Evolutionary conservation across 2,329 filamentous ascomycete species (phyloP).

Genomic region (Dichotomopilus funicola): DNA sequence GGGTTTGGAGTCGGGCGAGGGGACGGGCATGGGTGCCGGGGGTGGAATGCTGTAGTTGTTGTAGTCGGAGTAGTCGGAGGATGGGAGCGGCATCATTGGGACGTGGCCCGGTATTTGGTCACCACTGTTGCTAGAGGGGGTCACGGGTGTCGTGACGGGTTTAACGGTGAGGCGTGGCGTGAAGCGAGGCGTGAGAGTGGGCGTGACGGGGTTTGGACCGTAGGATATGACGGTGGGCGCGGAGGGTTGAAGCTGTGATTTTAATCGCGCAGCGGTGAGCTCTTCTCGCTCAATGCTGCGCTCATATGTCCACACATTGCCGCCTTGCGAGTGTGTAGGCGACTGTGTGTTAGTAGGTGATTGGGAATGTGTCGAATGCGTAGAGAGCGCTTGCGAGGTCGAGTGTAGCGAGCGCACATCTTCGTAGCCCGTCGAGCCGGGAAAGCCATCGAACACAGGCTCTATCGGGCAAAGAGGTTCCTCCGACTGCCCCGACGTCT

Average conservation of each 20-base stretch:
- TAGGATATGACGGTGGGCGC: conserved; percentile 20
- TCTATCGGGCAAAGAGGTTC: conserved; percentile 23
- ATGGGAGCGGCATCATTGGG: conserved; percentile 13
- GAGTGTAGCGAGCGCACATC: conserved; percentile 24
- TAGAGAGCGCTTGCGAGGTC: conserved; percentile 15
- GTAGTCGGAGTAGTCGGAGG: conserved; percentile 17
- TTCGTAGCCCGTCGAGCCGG: conserved; percentile 26
- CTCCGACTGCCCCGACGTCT: conserved; percentile 20
- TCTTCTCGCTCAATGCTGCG: conserved; percentile 22
- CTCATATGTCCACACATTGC: conserved; percentile 14
- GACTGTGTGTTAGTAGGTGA: conserved; percentile 16
- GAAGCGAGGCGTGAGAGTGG: conserved; percentile 19
- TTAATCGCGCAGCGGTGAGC: conserved; percentile 22
- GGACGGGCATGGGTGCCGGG: conserved; percentile 4
- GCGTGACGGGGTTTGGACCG: conserved; percentile 26
- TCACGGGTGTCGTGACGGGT: conserved; percentile 11
- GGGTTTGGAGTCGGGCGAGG: conserved; percentile 10
- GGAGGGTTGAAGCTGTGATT: conserved; percentile 14
- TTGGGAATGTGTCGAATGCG: conserved; percentile 15
- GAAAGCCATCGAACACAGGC: conserved; percentile 25
- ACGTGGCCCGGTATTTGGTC: conserved; percentile 9
- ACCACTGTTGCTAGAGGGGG: conserved; percentile 10
- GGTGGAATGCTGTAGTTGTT: conserved; percentile 15
- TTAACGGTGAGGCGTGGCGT: conserved; percentile 13
- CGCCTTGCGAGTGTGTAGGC: conserved; percentile 16